Base-by-base conservation (phyloP, 306 rosid genomes). In the Citrullus amarus region DNA sequence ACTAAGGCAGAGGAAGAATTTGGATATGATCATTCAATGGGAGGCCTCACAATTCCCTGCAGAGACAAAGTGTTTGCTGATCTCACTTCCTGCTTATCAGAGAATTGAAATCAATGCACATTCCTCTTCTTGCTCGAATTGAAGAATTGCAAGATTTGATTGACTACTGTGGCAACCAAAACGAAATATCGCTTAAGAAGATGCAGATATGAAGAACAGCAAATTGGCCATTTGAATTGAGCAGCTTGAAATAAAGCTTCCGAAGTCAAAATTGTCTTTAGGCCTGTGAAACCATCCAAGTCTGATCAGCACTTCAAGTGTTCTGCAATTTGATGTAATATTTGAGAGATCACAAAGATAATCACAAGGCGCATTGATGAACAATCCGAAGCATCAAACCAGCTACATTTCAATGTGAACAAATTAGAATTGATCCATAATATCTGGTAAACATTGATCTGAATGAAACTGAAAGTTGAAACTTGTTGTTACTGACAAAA, bases 1-100 rank as follows among this genome's bases (percentile, higher is more conserved):
- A 28, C 66, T 80, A 75, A 80, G 63, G 61, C 79, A 1, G 83
- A 73, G 59, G 80, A 86, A 83, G 86, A 86, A 76, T 86, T 86
- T 41, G 89, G 78, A 38, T 82, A 54, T 59, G 32, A 74, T 46
- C 84, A 81, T 80, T 83, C 84, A 6, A 86, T 78, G 48, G 72
- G 50, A 34, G 50, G 28, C 46, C 12, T 17, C 50, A 38, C 30
- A 8, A 65, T 65, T 65, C 72, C 50, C 14, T 16, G 50, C 67
- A 53, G 16, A 53, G n/a, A 53, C 2, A 53, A 5, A 1, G 57
- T 15, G n/a, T 69, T 69, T 20, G 4, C 13, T 20, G 10, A 41
- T 55, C 77, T 82, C 77, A 70, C 81, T 66, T 81, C 80, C 79
- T 50, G 4, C 14, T 50, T 14, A 13, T 18, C 6, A 50, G 6